A percentile compares a stretch with the other conserved stretches of the same genome.
phyloP scores from a whole-genome alignment of 1,284 basidiomycete species.

The Ceratobasidium sp. region DNA sequence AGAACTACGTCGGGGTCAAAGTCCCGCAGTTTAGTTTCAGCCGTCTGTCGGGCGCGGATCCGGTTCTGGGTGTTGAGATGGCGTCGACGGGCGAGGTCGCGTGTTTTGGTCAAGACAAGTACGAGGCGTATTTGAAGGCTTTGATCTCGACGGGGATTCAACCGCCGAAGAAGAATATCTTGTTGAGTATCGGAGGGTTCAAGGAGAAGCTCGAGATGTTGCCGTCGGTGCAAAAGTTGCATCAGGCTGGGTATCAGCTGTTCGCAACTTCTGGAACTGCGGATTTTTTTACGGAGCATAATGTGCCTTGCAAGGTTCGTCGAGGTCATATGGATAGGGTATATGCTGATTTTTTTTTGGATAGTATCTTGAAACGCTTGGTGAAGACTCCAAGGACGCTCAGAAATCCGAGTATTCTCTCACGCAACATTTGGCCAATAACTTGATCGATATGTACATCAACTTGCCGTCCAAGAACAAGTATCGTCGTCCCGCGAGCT shows the following conservation, averaged over 20 bases:
- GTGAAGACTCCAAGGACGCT: constrained; percentile 75
- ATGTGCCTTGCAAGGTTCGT: constrained; percentile 83
- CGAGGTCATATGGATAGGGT: background rate
- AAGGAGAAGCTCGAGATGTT: constrained; percentile 98
- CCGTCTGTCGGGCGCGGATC: constrained; percentile 95
- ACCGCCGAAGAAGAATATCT: constrained; percentile 94
- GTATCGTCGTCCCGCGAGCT: constrained; percentile 96
- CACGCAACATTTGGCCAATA: constrained; percentile 94
- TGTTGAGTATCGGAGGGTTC: constrained; percentile 96
- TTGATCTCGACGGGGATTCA: constrained; percentile 96
- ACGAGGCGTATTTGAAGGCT: constrained; percentile 98
- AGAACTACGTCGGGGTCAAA: constrained; percentile 98
- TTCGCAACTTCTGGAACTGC: constrained; percentile 98
- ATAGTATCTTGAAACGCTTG: constrained; percentile 90
- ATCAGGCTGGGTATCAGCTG: constrained; percentile 94
- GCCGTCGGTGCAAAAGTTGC: constrained; percentile 96
- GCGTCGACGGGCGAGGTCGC: constrained; percentile 99
- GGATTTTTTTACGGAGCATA: constrained; percentile 92
- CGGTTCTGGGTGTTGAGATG: constrained; percentile 99
- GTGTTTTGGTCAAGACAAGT: constrained; percentile 97
- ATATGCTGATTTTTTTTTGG: constrained; percentile 44
- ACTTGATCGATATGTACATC: constrained; percentile 99
- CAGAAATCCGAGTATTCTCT: constrained; percentile 97
- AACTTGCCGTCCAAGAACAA: constrained; percentile 99
- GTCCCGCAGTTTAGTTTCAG: constrained; percentile 99